Base-by-base conservation (phyloP, 306 rosid genomes). In the Corylus heterophylla region DNA sequence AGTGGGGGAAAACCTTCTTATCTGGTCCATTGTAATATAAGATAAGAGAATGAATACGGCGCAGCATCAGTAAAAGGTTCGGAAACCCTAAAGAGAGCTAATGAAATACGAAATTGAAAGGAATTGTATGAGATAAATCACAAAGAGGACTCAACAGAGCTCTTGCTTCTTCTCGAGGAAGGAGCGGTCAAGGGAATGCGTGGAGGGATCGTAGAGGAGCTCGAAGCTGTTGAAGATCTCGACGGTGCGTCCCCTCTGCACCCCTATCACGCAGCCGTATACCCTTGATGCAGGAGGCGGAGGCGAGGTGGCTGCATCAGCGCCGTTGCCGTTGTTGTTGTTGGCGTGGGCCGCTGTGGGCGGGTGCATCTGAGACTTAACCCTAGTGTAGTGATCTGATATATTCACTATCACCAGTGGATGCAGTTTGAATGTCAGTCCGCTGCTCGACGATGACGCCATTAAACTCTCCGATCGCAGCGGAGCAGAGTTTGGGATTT, bases 201-300 rank as follows among this genome's bases (percentile, higher is more conserved):
- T 82, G 31, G 86, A 75, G 49, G 94, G 87, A 64, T 96, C 98
- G 22, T 89, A 93, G 37, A 93, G 97, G 37, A 96, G 97, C 86
- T 96, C 98, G 72, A 96, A 96, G 92, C 99, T 96, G 81, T 96
- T 96, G 88, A 96, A 96, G 83, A 96, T 96, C 92, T 96, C 99
- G 13, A 96, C 98, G 7, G 96, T 96, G 71, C 99, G 99, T 27
- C 98, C 99, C 54, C 94, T 87, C 96, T 96, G 99, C 31, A 96
- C 93, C 14, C 99, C 99, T 18, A 96, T 93, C 49, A 96, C 98
- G 82, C 99, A 91, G 3, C 99, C 99, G 62, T 87, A 96, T 5
- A 93, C 99, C 62, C 97, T 82, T 1, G 87, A 87, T 0, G 77
- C 88, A 13, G n/a, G 82, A 35, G 12, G 80, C 56, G 0, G 90